Evolutionary conservation across 2,329 filamentous ascomycete genomes (phyloP), one percentile per base, ranked within the genome.

Genomic region (Phyllosticta citriasiana): DNA sequence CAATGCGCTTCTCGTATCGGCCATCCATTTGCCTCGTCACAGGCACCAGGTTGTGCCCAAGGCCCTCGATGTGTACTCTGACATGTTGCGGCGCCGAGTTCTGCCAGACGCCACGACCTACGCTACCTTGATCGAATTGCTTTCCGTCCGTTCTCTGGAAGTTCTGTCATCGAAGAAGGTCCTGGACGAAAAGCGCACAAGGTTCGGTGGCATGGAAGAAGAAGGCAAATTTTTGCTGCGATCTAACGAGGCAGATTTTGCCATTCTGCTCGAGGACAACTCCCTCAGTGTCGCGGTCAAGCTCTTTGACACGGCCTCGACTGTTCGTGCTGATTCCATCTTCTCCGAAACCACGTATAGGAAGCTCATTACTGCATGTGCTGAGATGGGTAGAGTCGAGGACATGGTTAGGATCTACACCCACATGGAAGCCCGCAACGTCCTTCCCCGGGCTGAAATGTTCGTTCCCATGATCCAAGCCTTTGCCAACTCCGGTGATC

Each of bases 381-480:
- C 93, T 5, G 84, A 89, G 70, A 83, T 88, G 61, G 89, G 90
- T 30, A 87, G 87, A 51, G 82, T 96, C 9, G 84, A 88, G 53
- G 90, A 96, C 64, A 97, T 99, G 92, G 85, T 95, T 35, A 85
- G 87, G 63, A 82, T 97, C 22, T 96, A 93, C 69, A 87, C 89
- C 65, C 91, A 97, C 73, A 95, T 97, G 91, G 91, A 96, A 73
- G 78, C 82, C 40, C 86, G 83, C 67, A 86, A 86, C 61, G 83
- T 90, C 24, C 82, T 84, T 16, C 90, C 93, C 0, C 86, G 88
- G 62, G 87, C 91, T 5, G 85, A 88, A 54, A 89, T 93, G 58
- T 97, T 96, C 76, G 88, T 91, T 1, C 83, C 87, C 19, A 96
- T 99, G 89, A 97, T 99, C 72, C 86, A 88, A n/a, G 91, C 92